A percentile compares a stretch with the other conserved stretches of the same genome.
Evolutionary conservation across 495 filamentous ascomycete genomes (phyloP).

Genomic region (Penicillium mononematosum): DNA sequence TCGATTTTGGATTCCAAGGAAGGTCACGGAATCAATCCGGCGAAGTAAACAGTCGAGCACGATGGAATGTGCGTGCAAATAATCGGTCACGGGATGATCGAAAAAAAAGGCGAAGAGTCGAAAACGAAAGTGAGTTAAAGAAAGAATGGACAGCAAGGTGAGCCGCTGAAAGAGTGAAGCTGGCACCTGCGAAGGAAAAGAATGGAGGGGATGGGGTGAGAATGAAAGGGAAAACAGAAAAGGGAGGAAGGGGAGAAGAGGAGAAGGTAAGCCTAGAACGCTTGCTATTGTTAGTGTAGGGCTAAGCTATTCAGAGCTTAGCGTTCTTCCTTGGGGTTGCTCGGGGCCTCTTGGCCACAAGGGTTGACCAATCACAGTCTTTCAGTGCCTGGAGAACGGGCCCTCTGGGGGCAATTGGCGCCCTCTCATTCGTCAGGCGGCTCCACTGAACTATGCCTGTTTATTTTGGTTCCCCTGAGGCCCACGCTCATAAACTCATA

Average conservation of each 20-base stretch:
- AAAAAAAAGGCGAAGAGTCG: conserved; percentile 12
- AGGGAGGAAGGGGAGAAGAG: conserved; percentile 33
- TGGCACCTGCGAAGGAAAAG: conserved; percentile 54
- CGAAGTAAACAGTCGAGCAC: conserved; percentile 9
- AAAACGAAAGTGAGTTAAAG: conserved; percentile 15
- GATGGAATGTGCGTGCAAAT: conserved; percentile 9
- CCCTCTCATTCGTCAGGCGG: background rate
- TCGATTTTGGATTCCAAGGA: conserved; percentile 22
- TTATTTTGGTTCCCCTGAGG: conserved; percentile 9
- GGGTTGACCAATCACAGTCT: background rate
- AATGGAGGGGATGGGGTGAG: conserved; percentile 44
- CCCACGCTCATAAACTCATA: background rate
- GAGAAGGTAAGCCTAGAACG: conserved; percentile 17
- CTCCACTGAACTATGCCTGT: conserved; percentile 10
- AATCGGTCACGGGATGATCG: conserved; percentile 8
- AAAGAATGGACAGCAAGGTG: conserved; percentile 57
- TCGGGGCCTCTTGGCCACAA: background rate
- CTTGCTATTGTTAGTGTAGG: conserved; percentile 11
- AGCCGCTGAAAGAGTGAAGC: conserved; percentile 85
- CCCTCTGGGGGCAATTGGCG: background rate
- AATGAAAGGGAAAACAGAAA: conserved; percentile 50
- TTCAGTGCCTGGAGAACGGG: conserved; percentile 4
- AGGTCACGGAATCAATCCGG: conserved; percentile 25
- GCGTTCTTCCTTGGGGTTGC: conserved; percentile 8
- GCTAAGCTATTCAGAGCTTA: conserved; percentile 9